Percentiles rank a stretch among this genome's conserved stretches.
These are phyloP conservation scores for Rhododendron griersonianum DNA, from an alignment of 148 eudicot species.

Conservation along the genomic window DNA sequence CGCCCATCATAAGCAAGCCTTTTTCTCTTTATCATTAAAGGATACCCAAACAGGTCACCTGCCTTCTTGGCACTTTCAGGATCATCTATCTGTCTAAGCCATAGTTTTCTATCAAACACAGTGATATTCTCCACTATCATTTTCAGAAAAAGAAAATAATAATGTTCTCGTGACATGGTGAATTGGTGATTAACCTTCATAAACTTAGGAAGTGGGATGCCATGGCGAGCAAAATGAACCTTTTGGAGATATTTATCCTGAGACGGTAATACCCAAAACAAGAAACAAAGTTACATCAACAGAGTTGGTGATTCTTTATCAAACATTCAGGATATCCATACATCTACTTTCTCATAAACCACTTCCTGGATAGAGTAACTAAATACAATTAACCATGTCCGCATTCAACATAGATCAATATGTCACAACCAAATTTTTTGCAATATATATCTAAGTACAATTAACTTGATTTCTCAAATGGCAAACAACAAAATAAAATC, in stretches of 20 bases:
- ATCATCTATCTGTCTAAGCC: conserved; percentile 58
- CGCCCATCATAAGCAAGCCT: conserved; percentile 98
- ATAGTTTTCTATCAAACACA: neutral
- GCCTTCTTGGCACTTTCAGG: conserved; percentile 72
- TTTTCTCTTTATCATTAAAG: conserved; percentile 88
- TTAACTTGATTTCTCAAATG: neutral
- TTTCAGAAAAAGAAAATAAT: neutral
- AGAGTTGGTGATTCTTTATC: neutral
- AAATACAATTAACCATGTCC: neutral
- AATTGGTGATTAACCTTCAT: conserved; percentile 52
- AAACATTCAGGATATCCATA: neutral
- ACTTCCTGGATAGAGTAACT: neutral
- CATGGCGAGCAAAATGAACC: conserved; percentile 68
- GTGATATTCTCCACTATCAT: neutral
- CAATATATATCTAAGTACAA: neutral
- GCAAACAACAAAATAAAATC: neutral
- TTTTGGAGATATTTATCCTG: conserved; percentile 97
- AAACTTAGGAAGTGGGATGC: conserved; percentile 84
- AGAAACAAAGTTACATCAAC: neutral
- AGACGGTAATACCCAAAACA: neutral
- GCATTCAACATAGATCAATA: neutral
- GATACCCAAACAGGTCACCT: conserved; percentile 75
- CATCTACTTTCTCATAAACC: neutral
- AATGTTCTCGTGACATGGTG: neutral
- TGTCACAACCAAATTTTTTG: neutral